These are phyloP conservation scores for Bertia moriformis DNA, from an alignment of 2,329 filamentous ascomycete genomes.

Conservation along the genomic window DNA sequence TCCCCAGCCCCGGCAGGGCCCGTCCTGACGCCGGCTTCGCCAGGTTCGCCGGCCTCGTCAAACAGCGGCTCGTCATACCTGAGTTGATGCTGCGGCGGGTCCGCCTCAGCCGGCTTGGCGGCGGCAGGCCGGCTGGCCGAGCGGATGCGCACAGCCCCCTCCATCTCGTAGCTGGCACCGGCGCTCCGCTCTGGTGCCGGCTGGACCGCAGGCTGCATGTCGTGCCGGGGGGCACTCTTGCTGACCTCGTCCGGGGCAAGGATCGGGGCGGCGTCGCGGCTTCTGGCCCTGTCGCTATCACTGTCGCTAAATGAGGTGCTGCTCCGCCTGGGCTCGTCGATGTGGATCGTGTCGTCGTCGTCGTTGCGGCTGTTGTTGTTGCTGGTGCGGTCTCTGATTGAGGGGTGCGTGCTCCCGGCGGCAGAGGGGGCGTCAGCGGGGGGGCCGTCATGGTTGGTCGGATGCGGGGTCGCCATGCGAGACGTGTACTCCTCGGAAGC, in stretches of 20 bases:
- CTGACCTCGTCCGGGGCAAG: slow-evolving; percentile 76
- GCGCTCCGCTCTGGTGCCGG: slow-evolving; percentile 51
- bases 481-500: slow-evolving; percentile 74
- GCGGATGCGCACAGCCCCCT: slow-evolving; percentile 46
- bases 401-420: no score
- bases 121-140: slow-evolving; percentile 40
- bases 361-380: slow-evolving; percentile 28
- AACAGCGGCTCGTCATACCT: no score
- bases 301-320: slow-evolving; percentile 26
- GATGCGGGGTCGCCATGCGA: slow-evolving; percentile 57
- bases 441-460: slow-evolving; percentile 14
- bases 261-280: slow-evolving; percentile 59
- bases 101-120: slow-evolving; percentile 6
- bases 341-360: slow-evolving; percentile 56
- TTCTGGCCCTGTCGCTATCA: slow-evolving; percentile 35
- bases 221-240: slow-evolving; percentile 55
- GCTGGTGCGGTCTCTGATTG: slow-evolving; percentile 6
- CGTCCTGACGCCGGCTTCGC: no score
- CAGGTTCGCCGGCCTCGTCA: no score
- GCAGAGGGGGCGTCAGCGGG: slow-evolving; percentile 14
- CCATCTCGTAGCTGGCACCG: slow-evolving; percentile 40
- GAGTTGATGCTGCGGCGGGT: no score
- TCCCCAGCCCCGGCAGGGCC: no score
- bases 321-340: slow-evolving; percentile 48
- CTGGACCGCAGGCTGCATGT: slow-evolving; percentile 68